Evolutionary conservation across 139 green algal species (phyloP).

Genomic region (Astrephomene gubernaculifera): DNA sequence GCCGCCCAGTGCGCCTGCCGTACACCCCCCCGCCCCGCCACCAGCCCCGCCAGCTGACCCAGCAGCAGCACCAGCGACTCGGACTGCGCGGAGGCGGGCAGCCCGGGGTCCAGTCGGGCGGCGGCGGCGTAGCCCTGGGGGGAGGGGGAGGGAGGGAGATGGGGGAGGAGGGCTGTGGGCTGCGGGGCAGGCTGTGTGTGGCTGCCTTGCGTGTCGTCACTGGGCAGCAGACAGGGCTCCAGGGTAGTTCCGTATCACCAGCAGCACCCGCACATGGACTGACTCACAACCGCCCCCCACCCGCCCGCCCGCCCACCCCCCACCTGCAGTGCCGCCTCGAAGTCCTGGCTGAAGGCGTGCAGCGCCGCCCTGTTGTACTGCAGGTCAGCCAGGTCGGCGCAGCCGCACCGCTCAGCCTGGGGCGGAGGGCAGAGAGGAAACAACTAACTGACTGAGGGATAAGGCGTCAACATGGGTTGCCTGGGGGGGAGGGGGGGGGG

Average conservation of each 20-base stretch:
- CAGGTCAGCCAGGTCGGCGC: constrained; percentile 44
- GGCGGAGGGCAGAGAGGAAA: not conserved
- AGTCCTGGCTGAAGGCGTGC: constrained; percentile 47
- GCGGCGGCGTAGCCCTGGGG: constrained; percentile 33
- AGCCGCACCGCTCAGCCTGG: constrained; percentile 45
- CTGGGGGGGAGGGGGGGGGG: not conserved
- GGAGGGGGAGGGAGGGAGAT: not conserved
- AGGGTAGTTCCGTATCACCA: no score
- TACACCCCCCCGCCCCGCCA: constrained; percentile 13
- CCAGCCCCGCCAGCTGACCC: constrained; percentile 37
- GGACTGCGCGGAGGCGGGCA: constrained; percentile 19
- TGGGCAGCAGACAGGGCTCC: no score
- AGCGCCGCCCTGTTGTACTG: constrained; percentile 50
- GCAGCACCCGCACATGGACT: no score
- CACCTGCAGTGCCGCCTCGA: constrained; percentile 35
- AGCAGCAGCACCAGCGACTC: constrained; percentile 37
- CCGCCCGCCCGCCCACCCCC: not conserved
- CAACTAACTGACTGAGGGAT: no score
- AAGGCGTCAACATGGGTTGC: no score
- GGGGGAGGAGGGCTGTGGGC: not conserved
- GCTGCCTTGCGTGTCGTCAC: no score
- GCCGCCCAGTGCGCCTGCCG: not conserved
- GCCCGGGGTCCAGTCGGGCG: constrained; percentile 16
- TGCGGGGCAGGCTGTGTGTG: no score
- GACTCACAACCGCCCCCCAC: not conserved